These are phyloP conservation scores for Talaromyces trachyspermus DNA, from an alignment of 495 filamentous ascomycete species.

Conservation along the genomic window DNA sequence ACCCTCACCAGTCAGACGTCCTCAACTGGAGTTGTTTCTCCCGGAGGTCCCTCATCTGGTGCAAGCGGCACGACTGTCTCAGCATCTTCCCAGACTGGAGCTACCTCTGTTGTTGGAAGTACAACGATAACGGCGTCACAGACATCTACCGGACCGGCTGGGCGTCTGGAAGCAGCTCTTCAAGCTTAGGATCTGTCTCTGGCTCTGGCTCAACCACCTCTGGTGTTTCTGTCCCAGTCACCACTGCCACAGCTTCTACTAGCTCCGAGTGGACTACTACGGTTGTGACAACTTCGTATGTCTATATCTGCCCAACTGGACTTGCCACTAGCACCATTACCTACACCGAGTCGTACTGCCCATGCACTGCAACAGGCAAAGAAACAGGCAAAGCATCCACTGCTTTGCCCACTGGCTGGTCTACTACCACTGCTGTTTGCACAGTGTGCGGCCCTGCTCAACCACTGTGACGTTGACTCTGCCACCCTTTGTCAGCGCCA, in stretches of 20 bases:
- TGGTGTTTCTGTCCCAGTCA: constrained; percentile 9
- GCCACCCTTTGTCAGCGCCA: constrained; percentile 11
- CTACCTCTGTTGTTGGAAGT: neutral
- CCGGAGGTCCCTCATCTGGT: neutral
- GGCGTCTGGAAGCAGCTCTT: no score
- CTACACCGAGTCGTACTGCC: constrained; percentile 32
- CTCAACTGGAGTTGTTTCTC: neutral
- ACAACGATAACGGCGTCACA: neutral
- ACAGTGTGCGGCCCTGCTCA: constrained; percentile 28
- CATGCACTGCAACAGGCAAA: constrained; percentile 20
- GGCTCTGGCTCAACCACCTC: neutral
- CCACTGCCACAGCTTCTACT: constrained; percentile 9
- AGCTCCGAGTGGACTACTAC: constrained; percentile 33
- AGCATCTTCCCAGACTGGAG: neutral
- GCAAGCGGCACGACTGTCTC: neutral
- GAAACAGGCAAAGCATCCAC: constrained; percentile 18
- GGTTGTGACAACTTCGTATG: constrained; percentile 36
- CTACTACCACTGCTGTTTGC: constrained; percentile 40
- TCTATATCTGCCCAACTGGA: constrained; percentile 36
- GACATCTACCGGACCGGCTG: neutral
- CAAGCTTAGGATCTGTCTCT: constrained; percentile 5
- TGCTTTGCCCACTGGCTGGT: constrained; percentile 30
- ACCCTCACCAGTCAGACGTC: no score
- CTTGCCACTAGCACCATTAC: constrained; percentile 39
- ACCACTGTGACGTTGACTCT: constrained; percentile 30